Evolutionary conservation across 192 early-diverging fungal species (phyloP).

Genomic region (Coemansia sp.): DNA sequence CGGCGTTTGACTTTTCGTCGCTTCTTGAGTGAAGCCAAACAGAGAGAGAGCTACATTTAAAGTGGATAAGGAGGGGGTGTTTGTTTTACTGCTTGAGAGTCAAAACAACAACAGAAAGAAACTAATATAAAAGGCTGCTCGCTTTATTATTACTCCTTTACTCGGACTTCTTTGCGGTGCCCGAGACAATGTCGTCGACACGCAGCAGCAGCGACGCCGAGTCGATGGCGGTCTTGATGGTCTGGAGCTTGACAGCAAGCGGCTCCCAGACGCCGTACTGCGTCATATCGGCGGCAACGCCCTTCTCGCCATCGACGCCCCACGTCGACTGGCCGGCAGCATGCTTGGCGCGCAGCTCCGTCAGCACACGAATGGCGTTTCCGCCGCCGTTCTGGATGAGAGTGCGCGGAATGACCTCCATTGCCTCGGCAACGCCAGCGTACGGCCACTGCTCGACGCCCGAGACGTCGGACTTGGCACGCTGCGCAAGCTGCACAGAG

Average conservation of each 20-base stretch:
- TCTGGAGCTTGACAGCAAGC: slow-evolving; percentile 98
- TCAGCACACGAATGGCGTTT: slow-evolving; percentile 95
- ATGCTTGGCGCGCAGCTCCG: slow-evolving; percentile 94
- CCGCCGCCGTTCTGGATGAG: slow-evolving; percentile 99
- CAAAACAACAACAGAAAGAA: not conserved
- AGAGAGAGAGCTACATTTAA: too few species aligned
- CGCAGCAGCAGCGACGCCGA: slow-evolving; percentile 80
- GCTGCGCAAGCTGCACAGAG: slow-evolving; percentile 82
- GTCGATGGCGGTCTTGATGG: slow-evolving; percentile 99
- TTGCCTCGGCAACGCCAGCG: slow-evolving; percentile 87
- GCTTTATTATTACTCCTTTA: slow-evolving; percentile 8
- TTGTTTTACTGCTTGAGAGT: too few species aligned
- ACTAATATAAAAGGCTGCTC: not conserved
- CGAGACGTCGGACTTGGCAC: slow-evolving; percentile 78
- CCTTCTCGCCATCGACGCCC: slow-evolving; percentile 94
- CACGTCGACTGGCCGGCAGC: slow-evolving; percentile 82
- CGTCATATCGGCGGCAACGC: slow-evolving; percentile 94
- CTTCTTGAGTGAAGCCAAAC: not conserved
- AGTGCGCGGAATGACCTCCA: slow-evolving; percentile 98
- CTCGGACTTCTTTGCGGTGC: slow-evolving; percentile 39
- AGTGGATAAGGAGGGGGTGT: too few species aligned
- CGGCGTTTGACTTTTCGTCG: slow-evolving; percentile 19
- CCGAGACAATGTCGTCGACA: slow-evolving; percentile 96
- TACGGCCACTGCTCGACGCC: slow-evolving; percentile 98
- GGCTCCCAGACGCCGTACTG: slow-evolving; percentile 99